Conservation (phyloP, 106 monocot genomes). For the Dendrobium chrysotoxum region DNA sequence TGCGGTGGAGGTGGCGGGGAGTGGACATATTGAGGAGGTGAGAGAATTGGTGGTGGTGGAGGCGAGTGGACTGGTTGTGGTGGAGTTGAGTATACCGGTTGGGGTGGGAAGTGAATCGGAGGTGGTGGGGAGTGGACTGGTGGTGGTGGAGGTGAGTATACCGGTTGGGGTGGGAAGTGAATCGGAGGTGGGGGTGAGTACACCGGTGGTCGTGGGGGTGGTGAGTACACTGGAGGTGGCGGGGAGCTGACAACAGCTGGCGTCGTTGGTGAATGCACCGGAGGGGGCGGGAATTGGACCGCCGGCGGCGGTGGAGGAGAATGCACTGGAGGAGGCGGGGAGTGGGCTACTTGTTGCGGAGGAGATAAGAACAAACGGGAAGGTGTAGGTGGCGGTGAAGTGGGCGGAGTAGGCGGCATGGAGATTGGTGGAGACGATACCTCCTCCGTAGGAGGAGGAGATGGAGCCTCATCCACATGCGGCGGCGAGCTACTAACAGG, state of each 20-base stretch:
- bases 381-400: constrained; percentile 7
- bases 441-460: background rate
- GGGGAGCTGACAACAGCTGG: too few relatives aligned
- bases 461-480: too few relatives aligned
- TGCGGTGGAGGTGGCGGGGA: background rate
- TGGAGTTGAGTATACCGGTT: background rate
- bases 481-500: too few relatives aligned
- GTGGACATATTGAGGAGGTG: background rate
- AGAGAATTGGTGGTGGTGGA: background rate
- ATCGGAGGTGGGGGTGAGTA: background rate
- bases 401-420: constrained; percentile 7
- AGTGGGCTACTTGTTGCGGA: background rate
- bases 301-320: background rate
- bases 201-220: background rate
- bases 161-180: too few relatives aligned
- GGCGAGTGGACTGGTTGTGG: constrained; percentile 4
- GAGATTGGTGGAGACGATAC: background rate
- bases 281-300: background rate
- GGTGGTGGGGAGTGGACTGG: background rate
- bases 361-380: background rate
- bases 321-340: background rate
- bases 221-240: background rate
- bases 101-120: constrained; percentile 1
- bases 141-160: constrained; percentile 1
- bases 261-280: background rate